These are phyloP conservation scores for Lyophyllum shimeji DNA, from an alignment of 768 basidiomycete genomes.

Conservation along the genomic window DNA sequence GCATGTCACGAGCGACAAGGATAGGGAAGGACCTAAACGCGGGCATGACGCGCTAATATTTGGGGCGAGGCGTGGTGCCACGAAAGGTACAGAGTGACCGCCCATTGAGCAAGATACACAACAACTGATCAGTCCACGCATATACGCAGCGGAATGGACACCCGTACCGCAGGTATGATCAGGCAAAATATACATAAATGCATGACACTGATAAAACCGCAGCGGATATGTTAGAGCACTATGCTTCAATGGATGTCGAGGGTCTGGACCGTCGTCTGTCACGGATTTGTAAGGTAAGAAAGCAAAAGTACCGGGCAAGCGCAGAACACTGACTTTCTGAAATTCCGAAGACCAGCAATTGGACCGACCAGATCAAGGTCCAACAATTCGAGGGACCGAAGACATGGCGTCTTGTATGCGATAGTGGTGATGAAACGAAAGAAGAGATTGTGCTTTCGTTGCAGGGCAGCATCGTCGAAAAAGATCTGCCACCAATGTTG, in stretches of 20 bases:
- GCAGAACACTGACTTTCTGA: too few species aligned
- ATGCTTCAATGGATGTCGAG: background rate
- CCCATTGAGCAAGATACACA: too few species aligned
- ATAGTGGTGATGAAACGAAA: background rate
- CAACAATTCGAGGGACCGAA: background rate
- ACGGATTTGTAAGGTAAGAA: background rate
- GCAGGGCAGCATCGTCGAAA: constrained; percentile 2
- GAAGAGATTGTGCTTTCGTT: constrained; percentile 10
- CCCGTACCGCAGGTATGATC: too few species aligned
- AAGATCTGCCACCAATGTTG: constrained; percentile 7
- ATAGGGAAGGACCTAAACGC: too few species aligned
- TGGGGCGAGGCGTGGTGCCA: too few species aligned
- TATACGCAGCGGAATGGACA: too few species aligned
- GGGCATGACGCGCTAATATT: too few species aligned
- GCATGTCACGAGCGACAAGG: too few species aligned
- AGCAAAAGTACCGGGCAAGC: background rate
- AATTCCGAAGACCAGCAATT: background rate
- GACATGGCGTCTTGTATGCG: background rate
- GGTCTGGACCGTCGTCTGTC: background rate
- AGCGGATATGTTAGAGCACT: background rate
- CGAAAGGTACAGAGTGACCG: too few species aligned
- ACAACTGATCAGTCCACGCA: too few species aligned
- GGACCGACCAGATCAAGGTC: background rate
- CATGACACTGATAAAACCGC: background rate
- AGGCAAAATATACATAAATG: too few species aligned